Conservation (phyloP, 768 basidiomycete genomes). For the Termitomyces sp. region DNA sequence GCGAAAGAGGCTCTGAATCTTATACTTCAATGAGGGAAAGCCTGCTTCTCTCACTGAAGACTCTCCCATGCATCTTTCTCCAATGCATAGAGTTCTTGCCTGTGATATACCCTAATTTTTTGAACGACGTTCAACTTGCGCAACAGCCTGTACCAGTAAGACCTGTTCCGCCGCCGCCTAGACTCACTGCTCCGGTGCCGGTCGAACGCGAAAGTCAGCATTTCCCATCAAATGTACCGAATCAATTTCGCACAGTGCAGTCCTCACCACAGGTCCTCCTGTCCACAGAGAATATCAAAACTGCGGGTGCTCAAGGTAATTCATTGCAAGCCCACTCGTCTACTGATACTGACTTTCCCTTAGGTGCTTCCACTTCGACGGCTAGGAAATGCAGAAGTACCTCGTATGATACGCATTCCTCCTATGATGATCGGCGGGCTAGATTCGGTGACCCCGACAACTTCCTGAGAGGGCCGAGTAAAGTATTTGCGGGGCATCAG, state of each 20-base stretch:
- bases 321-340: neutral
- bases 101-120: neutral
- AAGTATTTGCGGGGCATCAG: neutral
- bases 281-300: no score
- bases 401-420: neutral
- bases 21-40: neutral
- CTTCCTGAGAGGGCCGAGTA: neutral
- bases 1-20: neutral
- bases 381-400: no score
- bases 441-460: neutral
- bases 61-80: conserved; percentile 6
- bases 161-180: neutral
- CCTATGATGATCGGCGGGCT: neutral
- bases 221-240: neutral
- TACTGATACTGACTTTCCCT: neutral
- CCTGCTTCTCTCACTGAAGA: conserved; percentile 3
- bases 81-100: conserved; percentile 7
- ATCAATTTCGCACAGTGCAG: neutral
- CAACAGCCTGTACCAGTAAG: neutral
- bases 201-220: neutral
- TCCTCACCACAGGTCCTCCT: neutral
- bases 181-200: neutral
- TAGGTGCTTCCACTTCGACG: neutral
- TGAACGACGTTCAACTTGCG: neutral
- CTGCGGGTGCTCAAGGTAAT: neutral